Evolutionary conservation across 345 rosid species (phyloP), one percentile per base, ranked within the genome.

Genomic region (Mallotus nudiflorus): DNA sequence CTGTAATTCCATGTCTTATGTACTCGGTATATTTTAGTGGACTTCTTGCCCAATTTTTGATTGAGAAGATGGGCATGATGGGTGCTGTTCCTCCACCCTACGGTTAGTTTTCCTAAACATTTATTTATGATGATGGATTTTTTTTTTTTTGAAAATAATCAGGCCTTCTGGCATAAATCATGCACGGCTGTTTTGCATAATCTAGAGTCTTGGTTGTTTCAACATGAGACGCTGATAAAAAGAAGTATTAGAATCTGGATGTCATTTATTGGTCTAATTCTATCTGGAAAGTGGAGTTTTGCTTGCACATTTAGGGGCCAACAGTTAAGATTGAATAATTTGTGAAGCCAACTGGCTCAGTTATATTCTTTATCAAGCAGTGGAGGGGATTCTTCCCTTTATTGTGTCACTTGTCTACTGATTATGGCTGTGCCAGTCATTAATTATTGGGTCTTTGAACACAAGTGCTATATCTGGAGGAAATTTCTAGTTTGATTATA

Each of bases 21-120:
- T 92, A 87, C 76, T 56, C 86, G 1, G 80, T 84, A 75, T 90
- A 95, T 76, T 95, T 92, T 86, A 82, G 92, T 62, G 99, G 96
- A 53, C 82, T 90, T 77, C 88, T 95, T 72, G 67, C 79, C 70
- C 91, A 89, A 77, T 82, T 92, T 78, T 78, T 95, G 77, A 82
- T 90, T 58, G 98, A 95, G 93, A 95, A 90, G 96, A 85, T 88
- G 85, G 97, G 99, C 55, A 95, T 95, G 98, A 89, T 95, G 92
- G 98, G 99, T 63, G 75, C 88, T 66, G 44, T 88, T 80, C 92
- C 96, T 75, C 92, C 93, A 39, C 99, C 99, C 3, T 92, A 85
- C 66, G 99, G 99, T 90, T 68, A 83, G 93, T 78, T 70, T 80
- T 83, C 68, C 70, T 79, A 25, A 51, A 83, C 72, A 64, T 61